Evolutionary conservation across 192 early-diverging fungal genomes (phyloP), one percentile per base, ranked within the genome.

Genomic region (Backusella mclennaniae): DNA sequence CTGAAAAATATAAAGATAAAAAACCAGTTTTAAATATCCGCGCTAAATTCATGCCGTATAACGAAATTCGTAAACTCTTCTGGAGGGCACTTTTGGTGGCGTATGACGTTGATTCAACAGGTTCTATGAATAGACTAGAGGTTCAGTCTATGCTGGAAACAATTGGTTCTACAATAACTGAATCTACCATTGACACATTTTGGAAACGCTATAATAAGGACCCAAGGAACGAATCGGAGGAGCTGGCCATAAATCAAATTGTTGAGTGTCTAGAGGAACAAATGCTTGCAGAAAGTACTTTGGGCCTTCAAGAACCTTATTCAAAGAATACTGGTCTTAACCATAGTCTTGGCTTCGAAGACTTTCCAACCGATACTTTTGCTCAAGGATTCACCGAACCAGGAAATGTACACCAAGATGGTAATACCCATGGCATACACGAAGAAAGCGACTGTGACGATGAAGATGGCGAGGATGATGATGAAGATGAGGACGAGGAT

Each of bases 71-170:
- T 29, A 79, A 84, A 49, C 87, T 91, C 74, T 95, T 95, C 79
- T 95, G 92, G 91, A 66, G 84, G 3, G 87, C 89, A 6, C 81
- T 94, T 14, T 82, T 88, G 46, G 86, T 85, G 21, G 69, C 83
- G 3, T 95, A 92, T 73, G 89, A 92, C 68, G 80, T 79, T 0
- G 91, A 93, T 46, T 87, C 85, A 35, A 92, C 84, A 53, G 87
- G 86, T 23, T 75, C 77, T n/a, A 80, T 94, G 56, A 90, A 87
- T 77, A 76, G 83, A 21, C 71, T 91, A 4, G 87, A 88, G 52
- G 79, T 95, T 11, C 87, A 87, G 66, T 85, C 93, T 23, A 89
- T 95, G 89, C 82, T 95, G 8, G 92, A 92, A 69, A 83, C 84
- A 49, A 76, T 95, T 8, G 91, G 91, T 11, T 91, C 89, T 35